Percentiles rank a stretch among this genome's conserved stretches.
Evolutionary conservation across 116 monocot species (phyloP).

Genomic region (Zostera marina): DNA sequence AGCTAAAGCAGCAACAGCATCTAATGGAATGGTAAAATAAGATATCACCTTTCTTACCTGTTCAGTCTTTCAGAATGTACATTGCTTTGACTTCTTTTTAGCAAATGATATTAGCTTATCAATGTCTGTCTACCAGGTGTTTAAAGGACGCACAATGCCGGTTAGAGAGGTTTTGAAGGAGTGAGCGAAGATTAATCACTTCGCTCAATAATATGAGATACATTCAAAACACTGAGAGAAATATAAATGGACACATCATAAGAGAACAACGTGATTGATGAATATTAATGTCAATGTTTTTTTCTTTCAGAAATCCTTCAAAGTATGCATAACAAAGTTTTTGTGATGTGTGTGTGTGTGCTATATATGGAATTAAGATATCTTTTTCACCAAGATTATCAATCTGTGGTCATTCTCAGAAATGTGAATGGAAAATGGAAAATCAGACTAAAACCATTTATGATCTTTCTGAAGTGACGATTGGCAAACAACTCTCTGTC

Average conservation of each 20-base stretch:
- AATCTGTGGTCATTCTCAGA: neutral
- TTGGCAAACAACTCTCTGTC: neutral
- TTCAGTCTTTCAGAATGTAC: no score
- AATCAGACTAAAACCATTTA: neutral
- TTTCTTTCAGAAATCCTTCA: no score
- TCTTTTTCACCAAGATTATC: neutral
- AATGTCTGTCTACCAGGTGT: neutral
- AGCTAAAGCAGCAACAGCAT: conserved; percentile 27
- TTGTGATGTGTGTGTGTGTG: no score
- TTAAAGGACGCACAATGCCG: conserved; percentile 1
- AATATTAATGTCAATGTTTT: no score
- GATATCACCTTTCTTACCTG: neutral
- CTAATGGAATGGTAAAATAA: conserved; percentile 35
- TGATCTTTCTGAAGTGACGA: neutral
- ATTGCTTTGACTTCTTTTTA: no score
- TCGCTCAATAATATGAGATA: no score
- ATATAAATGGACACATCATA: no score
- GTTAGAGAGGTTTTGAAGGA: conserved; percentile 1
- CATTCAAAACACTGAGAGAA: no score
- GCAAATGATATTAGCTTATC: neutral
- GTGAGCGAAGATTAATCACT: neutral
- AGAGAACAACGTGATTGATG: no score
- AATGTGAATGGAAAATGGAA: neutral
- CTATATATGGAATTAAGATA: no score
- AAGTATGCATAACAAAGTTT: no score